Percentiles rank a stretch among this genome's conserved stretches.
phyloP scores from a whole-genome alignment of 495 filamentous ascomycete genomes.

The Parathielavia appendiculata region DNA sequence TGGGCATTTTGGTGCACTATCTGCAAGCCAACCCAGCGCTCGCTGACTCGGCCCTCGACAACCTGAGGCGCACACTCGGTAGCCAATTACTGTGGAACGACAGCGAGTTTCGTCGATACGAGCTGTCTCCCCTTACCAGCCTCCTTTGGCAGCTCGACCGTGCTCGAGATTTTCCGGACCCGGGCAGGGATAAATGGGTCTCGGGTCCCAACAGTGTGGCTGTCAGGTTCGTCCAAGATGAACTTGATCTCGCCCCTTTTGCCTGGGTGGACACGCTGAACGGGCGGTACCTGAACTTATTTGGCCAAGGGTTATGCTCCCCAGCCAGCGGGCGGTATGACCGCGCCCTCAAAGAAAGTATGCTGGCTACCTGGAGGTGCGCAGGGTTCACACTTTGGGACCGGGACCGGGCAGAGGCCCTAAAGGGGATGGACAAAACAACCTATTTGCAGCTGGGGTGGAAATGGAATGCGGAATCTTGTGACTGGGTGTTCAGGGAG shows the following conservation, averaged over 20 bases:
- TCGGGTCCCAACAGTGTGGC: neutral
- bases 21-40: neutral
- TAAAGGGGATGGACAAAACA: constrained; percentile 5
- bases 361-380: neutral
- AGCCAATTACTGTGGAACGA: neutral
- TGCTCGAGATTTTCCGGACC: neutral
- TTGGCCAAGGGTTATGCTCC: constrained; percentile 4
- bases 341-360: no score
- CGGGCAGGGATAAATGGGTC: neutral
- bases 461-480: no score
- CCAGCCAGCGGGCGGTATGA: neutral
- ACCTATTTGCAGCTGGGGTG: no score
- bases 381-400: constrained; percentile 1
- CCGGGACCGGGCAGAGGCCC: constrained; percentile 1
- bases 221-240: neutral
- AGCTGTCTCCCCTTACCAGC: neutral
- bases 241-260: constrained; percentile 1
- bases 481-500: no score
- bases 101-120: neutral
- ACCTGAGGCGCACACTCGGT: neutral
- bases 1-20: neutral
- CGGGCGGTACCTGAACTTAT: constrained; percentile 1
- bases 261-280: constrained; percentile 1
- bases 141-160: neutral
- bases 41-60: neutral